phyloP scores from a whole-genome alignment of 1,284 basidiomycete species.

The Malassezia japonica region DNA sequence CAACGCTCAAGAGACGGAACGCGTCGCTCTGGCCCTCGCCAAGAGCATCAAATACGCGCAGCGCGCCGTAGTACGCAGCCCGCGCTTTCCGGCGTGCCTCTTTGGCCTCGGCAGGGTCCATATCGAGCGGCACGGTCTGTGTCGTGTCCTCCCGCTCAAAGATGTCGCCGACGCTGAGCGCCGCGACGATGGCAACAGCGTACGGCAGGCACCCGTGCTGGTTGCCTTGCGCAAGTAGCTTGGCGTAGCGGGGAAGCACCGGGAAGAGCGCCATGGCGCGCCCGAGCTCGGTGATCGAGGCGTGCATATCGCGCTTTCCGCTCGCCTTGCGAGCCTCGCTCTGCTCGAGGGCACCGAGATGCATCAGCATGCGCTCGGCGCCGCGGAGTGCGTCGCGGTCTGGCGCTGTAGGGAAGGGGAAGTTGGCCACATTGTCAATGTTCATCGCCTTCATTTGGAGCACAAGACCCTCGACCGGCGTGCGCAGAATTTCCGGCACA shows the following conservation, averaged over 20 bases:
- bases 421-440: slow-evolving; percentile 89
- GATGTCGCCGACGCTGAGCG: slow-evolving; percentile 87
- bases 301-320: slow-evolving; percentile 18
- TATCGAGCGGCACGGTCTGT: neutral
- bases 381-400: slow-evolving; percentile 67
- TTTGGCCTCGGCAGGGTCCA: slow-evolving; percentile 44
- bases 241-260: slow-evolving; percentile 79
- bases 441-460: slow-evolving; percentile 99
- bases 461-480: slow-evolving; percentile 92
- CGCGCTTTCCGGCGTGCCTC: slow-evolving; percentile 62
- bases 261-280: slow-evolving; percentile 87
- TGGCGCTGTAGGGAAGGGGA: slow-evolving; percentile 95
- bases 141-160: slow-evolving; percentile 75
- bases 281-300: slow-evolving; percentile 71
- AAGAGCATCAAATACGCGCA: slow-evolving; percentile 65
- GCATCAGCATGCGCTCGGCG: slow-evolving; percentile 70
- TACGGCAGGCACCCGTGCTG: slow-evolving; percentile 88
- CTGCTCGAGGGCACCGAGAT: slow-evolving; percentile 63
- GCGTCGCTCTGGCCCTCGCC: slow-evolving; percentile 79
- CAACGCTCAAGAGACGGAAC: slow-evolving; percentile 76
- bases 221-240: slow-evolving; percentile 84
- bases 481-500: slow-evolving; percentile 83
- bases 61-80: slow-evolving; percentile 49
- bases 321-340: slow-evolving; percentile 52
- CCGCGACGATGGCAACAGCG: slow-evolving; percentile 81